These are phyloP conservation scores for Lyophyllum semitale DNA, from an alignment of 768 basidiomycete species.

Conservation along the genomic window DNA sequence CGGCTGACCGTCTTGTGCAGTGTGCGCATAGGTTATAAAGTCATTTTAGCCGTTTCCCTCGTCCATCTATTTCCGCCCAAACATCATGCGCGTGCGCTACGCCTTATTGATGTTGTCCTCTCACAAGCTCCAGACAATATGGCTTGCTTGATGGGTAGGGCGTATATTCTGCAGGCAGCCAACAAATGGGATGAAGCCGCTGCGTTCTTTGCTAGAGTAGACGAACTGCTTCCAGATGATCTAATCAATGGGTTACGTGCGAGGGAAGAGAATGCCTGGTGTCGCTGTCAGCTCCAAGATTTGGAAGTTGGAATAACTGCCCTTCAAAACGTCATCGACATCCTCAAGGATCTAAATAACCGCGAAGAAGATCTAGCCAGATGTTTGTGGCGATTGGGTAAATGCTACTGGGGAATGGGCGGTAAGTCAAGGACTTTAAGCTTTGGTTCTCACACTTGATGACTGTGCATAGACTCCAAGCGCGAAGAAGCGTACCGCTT, in stretches of 20 bases:
- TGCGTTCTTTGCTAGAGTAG: constrained; percentile 60
- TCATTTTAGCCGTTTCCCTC: constrained; percentile 71
- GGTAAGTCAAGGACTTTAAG: constrained; percentile 43
- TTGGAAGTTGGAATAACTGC: constrained; percentile 45
- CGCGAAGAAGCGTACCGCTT: constrained; percentile 71
- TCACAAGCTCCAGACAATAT: constrained; percentile 60
- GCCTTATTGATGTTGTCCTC: constrained; percentile 75
- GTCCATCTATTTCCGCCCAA: constrained; percentile 89
- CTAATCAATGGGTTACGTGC: constrained; percentile 58
- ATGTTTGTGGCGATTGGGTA: constrained; percentile 85
- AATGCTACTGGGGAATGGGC: constrained; percentile 69
- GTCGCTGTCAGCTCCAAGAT: constrained; percentile 55
- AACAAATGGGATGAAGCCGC: constrained; percentile 71
- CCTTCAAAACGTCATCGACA: constrained; percentile 49
- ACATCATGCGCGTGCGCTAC: constrained; percentile 78
- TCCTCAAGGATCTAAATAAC: constrained; percentile 46
- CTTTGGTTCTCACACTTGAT: constrained; percentile 6
- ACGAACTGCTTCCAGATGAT: constrained; percentile 46
- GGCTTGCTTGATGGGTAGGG: constrained; percentile 71
- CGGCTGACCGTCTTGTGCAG: constrained; percentile 35
- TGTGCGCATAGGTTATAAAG: constrained; percentile 66
- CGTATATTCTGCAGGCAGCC: constrained; percentile 66
- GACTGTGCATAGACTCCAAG: constrained; percentile 36
- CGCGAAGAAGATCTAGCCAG: constrained; percentile 66
- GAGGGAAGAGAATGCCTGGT: constrained; percentile 87